Evolutionary conservation across 306 rosid genomes (phyloP).

Genomic region (Fagus sylvatica): DNA sequence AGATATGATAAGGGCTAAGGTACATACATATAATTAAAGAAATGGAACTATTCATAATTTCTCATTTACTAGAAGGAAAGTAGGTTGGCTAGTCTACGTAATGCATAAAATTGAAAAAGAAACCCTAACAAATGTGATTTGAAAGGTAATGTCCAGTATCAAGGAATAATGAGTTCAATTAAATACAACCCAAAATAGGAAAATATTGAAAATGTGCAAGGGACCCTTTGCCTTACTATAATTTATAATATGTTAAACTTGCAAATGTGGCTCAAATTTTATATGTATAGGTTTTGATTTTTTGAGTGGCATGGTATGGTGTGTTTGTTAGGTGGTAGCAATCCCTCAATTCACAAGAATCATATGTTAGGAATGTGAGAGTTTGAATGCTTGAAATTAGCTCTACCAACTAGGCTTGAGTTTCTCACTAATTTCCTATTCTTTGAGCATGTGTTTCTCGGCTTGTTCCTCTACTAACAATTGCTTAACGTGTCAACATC

Average conservation of each 20-base stretch:
- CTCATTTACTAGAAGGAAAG: background rate
- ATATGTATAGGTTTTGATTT: background rate
- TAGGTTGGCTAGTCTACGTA: slow-evolving; percentile 29
- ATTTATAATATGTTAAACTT: background rate
- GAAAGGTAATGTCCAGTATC: slow-evolving; percentile 23
- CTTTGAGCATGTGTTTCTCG: slow-evolving; percentile 6
- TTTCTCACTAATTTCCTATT: background rate
- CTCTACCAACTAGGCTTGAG: slow-evolving; percentile 15
- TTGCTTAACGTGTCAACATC: slow-evolving; percentile 15
- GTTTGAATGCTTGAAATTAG: slow-evolving; percentile 17
- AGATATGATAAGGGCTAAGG: too few relatives aligned
- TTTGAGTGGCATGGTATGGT: background rate
- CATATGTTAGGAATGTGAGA: slow-evolving; percentile 9
- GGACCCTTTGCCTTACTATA: background rate
- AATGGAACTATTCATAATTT: background rate
- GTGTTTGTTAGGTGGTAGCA: background rate
- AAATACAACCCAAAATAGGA: background rate
- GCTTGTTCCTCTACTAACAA: background rate
- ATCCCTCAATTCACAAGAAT: background rate
- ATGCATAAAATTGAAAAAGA: slow-evolving; percentile 34
- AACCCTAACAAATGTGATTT: slow-evolving; percentile 45
- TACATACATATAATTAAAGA: background rate
- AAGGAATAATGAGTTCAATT: slow-evolving; percentile 13
- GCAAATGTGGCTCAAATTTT: background rate
- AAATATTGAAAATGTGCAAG: background rate